Conservation (phyloP, 2,329 filamentous ascomycete species). For the Amesomyces nigricolor region DNA sequence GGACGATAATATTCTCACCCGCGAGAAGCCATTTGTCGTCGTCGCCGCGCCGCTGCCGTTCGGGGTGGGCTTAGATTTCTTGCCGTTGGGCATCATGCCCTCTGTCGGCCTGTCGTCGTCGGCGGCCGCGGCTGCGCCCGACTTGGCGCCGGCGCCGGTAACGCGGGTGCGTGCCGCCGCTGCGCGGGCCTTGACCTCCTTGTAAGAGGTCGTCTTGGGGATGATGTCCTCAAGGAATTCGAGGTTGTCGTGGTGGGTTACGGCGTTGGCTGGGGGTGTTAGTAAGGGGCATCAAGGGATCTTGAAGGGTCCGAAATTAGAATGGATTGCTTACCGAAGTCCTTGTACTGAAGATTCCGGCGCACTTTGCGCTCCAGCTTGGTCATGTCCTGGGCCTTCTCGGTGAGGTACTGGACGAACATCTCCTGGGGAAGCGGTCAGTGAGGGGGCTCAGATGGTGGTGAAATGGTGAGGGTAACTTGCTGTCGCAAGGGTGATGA, state of each 20-base stretch:
- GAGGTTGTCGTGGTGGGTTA: slow-evolving; percentile 84
- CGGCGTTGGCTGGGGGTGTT: slow-evolving; percentile 61
- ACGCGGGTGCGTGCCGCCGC: slow-evolving; percentile 45
- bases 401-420: slow-evolving; percentile 88
- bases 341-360: slow-evolving; percentile 92
- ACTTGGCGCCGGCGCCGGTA: slow-evolving; percentile 43
- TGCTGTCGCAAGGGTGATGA: slow-evolving; percentile 85
- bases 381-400: slow-evolving; percentile 79
- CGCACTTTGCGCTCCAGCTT: slow-evolving; percentile 88
- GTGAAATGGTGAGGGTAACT: slow-evolving; percentile 24
- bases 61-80: slow-evolving; percentile 34
- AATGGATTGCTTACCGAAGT: slow-evolving; percentile 59
- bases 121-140: slow-evolving; percentile 27
- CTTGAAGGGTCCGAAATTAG: neutral
- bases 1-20: slow-evolving; percentile 20
- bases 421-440: slow-evolving; percentile 59
- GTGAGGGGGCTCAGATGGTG: neutral
- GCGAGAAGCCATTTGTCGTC: slow-evolving; percentile 16
- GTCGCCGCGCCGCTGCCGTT: slow-evolving; percentile 11
- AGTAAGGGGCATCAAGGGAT: neutral
- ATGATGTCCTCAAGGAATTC: slow-evolving; percentile 92
- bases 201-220: slow-evolving; percentile 77
- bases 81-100: slow-evolving; percentile 29
- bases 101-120: slow-evolving; percentile 17
- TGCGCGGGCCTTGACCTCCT: slow-evolving; percentile 65